A percentile compares a stretch with the other conserved stretches of the same genome.
Conservation (phyloP, 2,329 filamentous ascomycete genomes). For the Hymenoscyphus salicellus region DNA sequence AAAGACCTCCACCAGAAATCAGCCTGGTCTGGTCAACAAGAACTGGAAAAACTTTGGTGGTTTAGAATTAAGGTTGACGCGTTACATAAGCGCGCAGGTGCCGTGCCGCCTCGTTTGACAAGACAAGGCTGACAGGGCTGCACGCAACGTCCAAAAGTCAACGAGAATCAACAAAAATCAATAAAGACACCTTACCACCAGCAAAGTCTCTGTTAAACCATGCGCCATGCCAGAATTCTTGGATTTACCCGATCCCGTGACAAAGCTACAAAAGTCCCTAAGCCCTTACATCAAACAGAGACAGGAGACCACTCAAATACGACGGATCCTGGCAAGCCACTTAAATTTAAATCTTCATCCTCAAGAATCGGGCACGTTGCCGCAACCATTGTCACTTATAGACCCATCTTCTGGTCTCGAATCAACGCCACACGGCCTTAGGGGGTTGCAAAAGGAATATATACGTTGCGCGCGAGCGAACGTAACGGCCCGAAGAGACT, state of each 20-base stretch:
- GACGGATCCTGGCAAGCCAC: conserved; percentile 53
- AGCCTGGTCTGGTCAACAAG: conserved; percentile 3
- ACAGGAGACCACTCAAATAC: conserved; percentile 56
- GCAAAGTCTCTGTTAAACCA: neutral
- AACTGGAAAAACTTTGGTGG: conserved; percentile 4
- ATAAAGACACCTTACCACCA: neutral
- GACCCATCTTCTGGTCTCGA: conserved; percentile 40
- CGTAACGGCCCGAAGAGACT: conserved; percentile 49
- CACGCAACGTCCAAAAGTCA: neutral
- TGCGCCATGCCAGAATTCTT: conserved; percentile 23
- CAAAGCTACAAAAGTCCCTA: conserved; percentile 45
- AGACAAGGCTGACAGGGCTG: neutral
- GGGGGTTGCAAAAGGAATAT: conserved; percentile 53
- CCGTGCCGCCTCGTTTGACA: neutral
- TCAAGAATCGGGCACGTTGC: conserved; percentile 38
- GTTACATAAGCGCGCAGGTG: neutral
- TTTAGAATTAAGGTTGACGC: conserved; percentile 1
- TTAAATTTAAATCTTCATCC: conserved; percentile 45
- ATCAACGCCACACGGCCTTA: conserved; percentile 38
- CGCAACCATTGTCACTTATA: conserved; percentile 46
- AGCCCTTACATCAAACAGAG: conserved; percentile 54
- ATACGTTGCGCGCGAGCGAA: conserved; percentile 53
- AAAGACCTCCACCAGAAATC: conserved; percentile 6
- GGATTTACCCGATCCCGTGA: conserved; percentile 37
- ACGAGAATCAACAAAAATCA: conserved; percentile 4